Base-by-base conservation (phyloP, 352 stramenopile genomes). In the Pythium rhizo-oryzae region DNA sequence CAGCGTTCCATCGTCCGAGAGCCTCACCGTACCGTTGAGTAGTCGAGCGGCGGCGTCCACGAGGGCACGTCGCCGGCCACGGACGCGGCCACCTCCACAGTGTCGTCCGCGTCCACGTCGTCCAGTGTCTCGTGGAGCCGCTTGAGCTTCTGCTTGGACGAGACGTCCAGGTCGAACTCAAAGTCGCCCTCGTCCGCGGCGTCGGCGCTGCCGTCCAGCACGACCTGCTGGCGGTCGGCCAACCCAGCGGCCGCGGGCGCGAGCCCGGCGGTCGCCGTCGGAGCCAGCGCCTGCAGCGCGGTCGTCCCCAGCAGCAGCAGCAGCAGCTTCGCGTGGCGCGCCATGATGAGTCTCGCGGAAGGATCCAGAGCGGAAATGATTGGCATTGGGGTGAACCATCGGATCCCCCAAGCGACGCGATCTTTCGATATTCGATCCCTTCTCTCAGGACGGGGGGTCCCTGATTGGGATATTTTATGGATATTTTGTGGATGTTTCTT, bases 91-190 rank as follows among this genome's bases (percentile, higher is more conserved):
- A 58, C 59, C 33, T 59, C 53, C 6, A 62, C 57, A 13, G 25
- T 11, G 8, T 62, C 51, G 8, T 63, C 49, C 21, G 18, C 39
- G 23, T 65, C 54, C 23, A 59, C 55, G 18, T 49, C n/a, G 30
- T 65, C 35, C 8, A 54, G 54, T 24, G 15, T 30, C 54, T 62
- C 23, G 12, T 65, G 51, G 8, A 62, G 28, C 1, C 43, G 57
- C 28, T 70, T 53, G 25, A 69, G 64, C 47, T 62, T 71, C 8
- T 51, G 24, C 54, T 69, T 72, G 52, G 69, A 72, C 21, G 56
- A 57, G 5, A 76, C 8, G 61, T 76, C 69, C 59, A 76, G 43
- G 51, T 76, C 69, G 25, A 71, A 60, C 23, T 69, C 64, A 39
- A 64, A 65, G 21, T 76, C 54, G 5, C 41, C 41, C 7, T 69